Evolutionary conservation across 1,139 yeast genomes (phyloP), one percentile per base, ranked within the genome.

Genomic region (Komagataea norvegica): DNA sequence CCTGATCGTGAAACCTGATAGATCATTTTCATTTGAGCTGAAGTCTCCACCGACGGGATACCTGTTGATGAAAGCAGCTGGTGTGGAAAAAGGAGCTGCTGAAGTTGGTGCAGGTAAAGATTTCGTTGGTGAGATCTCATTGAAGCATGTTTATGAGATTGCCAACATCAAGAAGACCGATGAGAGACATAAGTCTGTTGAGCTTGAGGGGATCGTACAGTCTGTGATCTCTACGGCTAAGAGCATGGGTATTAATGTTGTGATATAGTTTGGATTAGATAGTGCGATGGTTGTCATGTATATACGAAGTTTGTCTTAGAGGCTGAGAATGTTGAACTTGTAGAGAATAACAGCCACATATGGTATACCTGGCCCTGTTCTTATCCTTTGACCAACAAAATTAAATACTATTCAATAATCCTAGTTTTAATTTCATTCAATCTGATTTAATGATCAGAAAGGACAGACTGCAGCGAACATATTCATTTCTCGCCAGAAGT

Each of bases 21-120:
- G 99, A 60, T 60, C 91, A 0, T 91, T 91, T 59, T 62, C 79
- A 2, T 91, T 91, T 59, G 95, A 84, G 51, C 70, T 85, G 70
- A 88, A 86, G 58, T 76, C 93, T 8, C 98, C 99, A 17, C 87
- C 96, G 3, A 89, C 98, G 1, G 80, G 94, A 0, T 91, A 86
- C 79, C 68, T 91, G 41, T 62, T 91, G 40, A 64, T 85, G 64
- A 80, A 84, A 56, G 95, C 96, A 5, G 87, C 95, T 7, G 85
- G 84, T 3, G 68, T 80, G n/a, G 73, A 70, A 20, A 86, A 89
- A 62, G 96, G 96, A 14, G 72, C 86, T n/a, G 71, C 74, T 2
- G 65, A 64, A 41, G 56, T 52, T 38, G 68, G 69, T 10, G 65
- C 64, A 25, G 76, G 72, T 6, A 77, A 74, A 51, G 76, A 83